Evolutionary conservation across 2,329 filamentous ascomycete genomes (phyloP).

Genomic region (Dothidotthia symphoricarpi): DNA sequence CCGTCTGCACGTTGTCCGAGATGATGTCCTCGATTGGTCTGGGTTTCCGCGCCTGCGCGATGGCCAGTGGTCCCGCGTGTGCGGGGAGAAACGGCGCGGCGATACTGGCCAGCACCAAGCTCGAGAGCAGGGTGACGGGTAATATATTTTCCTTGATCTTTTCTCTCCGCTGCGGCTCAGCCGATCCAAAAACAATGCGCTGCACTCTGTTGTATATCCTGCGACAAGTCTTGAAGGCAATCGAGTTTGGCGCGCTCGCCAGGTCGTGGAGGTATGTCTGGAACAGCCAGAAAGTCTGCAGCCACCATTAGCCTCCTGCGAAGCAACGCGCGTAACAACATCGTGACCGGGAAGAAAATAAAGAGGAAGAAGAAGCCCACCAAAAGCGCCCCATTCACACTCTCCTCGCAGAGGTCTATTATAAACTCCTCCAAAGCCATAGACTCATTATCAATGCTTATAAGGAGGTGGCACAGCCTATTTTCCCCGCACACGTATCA

Average conservation of each 20-base stretch:
- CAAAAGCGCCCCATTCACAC: conserved; percentile 77
- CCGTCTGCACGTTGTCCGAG: conserved; percentile 56
- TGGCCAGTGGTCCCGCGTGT: conserved; percentile 76
- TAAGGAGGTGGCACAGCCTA: conserved; percentile 75
- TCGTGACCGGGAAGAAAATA: conserved; percentile 7
- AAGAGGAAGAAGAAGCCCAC: conserved; percentile 51
- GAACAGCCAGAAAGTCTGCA: conserved; percentile 84
- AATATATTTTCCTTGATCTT: conserved; percentile 80
- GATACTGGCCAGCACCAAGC: conserved; percentile 74
- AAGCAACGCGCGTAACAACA: conserved; percentile 20
- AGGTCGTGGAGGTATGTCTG: conserved; percentile 85
- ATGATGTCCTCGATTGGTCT: conserved; percentile 62
- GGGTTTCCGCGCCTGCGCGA: conserved; percentile 77
- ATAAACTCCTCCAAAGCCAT: conserved; percentile 89
- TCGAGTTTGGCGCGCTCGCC: conserved; percentile 69
- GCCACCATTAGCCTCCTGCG: conserved; percentile 20
- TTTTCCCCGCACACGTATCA: background rate
- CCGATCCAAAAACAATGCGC: conserved; percentile 78
- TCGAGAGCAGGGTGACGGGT: conserved; percentile 76
- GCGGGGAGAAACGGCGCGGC: conserved; percentile 72
- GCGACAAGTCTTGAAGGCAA: conserved; percentile 77
- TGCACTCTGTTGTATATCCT: conserved; percentile 87
- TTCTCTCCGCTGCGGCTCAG: conserved; percentile 66
- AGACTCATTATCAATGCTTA: conserved; percentile 86
- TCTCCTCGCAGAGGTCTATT: conserved; percentile 81